Base-by-base conservation (phyloP, 2,329 filamentous ascomycete genomes). In the Gnomoniopsis sp. region DNA sequence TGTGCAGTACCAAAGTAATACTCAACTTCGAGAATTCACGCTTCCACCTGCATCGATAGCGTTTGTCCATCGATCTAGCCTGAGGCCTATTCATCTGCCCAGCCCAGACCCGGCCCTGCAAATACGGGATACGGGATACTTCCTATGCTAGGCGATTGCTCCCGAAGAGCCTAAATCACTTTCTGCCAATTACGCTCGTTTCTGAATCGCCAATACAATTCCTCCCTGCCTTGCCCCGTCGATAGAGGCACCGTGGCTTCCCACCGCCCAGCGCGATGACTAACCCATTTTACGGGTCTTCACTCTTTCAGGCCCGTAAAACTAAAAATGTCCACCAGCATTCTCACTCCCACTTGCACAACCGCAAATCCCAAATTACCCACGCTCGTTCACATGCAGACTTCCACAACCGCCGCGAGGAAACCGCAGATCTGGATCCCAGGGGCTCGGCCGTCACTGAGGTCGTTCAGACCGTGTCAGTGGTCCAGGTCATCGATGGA, bases 381-480 rank as follows among this genome's bases (percentile, higher is more conserved):
- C 64, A 69, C 63, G 62, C 65, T 68, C 67, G 65, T 63, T 67
- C 66, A 69, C 59, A 66, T 44, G 59, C 63, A 44, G 60, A 67
- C 38, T 63, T 68, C 30, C 65, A 69, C 30, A 65, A 66, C 59
- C 71, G 68, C 60, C 62, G 69, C 65, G 38, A 55, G 55, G 60
- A 64, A 50, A 58, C 48, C 51, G 56, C 58, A 60, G 53, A 61
- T 59, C 61, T 63, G 63, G 67, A 67, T 58, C 62, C 68, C 46
- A 51, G 62, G 50, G 68, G 71, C 22, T 59, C 67, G 52, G 70
- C 74, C 65, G 70, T 81, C 65, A 79, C 75, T 15, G 70, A 73
- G 60, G 72, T 85, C 65, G 73, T 83, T 55, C 76, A 83, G 69
- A 85, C 82, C 65, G 71, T 85, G 63, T 82, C 81, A 26, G 73